A percentile compares a stretch with the other conserved stretches of the same genome.
These are phyloP conservation scores for Syncephalis plumigaleata DNA, from an alignment of 371 early-diverging fungal species.

Conservation along the genomic window DNA sequence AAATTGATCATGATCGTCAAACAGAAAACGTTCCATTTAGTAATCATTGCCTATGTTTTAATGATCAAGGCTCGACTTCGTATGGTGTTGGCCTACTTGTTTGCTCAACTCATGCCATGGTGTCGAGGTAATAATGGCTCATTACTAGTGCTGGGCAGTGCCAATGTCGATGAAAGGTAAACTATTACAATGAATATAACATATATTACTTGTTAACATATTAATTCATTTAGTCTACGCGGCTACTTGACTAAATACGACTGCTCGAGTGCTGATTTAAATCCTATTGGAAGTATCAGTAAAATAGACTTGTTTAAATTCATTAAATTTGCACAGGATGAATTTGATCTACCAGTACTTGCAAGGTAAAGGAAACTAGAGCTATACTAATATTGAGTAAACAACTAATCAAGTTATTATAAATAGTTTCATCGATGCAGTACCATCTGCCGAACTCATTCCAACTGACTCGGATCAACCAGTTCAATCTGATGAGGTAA, in stretches of 20 bases:
- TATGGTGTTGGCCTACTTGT: conserved; percentile 88
- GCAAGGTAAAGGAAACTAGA: conserved; percentile 18
- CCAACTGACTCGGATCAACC: conserved; percentile 54
- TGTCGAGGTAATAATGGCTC: conserved; percentile 49
- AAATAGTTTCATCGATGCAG: conserved; percentile 62
- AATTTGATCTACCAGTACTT: conserved; percentile 53
- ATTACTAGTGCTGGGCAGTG: conserved; percentile 83
- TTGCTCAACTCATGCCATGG: conserved; percentile 92
- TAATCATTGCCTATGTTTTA: neutral
- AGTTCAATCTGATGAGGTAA: conserved; percentile 71
- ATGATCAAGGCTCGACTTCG: conserved; percentile 61
- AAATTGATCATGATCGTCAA: too few species aligned
- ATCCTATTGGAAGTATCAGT: conserved; percentile 91
- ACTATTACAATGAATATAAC: neutral
- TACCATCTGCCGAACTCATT: conserved; percentile 90
- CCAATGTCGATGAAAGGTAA: conserved; percentile 91
- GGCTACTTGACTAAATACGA: conserved; percentile 98
- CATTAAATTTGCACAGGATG: conserved; percentile 44
- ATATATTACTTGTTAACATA: neutral
- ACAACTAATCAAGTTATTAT: neutral
- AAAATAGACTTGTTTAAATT: conserved; percentile 78
- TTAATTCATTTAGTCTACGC: conserved; percentile 34
- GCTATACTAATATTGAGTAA: neutral
- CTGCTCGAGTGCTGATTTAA: conserved; percentile 92
- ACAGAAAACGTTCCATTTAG: neutral